phyloP scores from a whole-genome alignment of 2,329 filamentous ascomycete genomes.

The Aphanoascus verrucosus region DNA sequence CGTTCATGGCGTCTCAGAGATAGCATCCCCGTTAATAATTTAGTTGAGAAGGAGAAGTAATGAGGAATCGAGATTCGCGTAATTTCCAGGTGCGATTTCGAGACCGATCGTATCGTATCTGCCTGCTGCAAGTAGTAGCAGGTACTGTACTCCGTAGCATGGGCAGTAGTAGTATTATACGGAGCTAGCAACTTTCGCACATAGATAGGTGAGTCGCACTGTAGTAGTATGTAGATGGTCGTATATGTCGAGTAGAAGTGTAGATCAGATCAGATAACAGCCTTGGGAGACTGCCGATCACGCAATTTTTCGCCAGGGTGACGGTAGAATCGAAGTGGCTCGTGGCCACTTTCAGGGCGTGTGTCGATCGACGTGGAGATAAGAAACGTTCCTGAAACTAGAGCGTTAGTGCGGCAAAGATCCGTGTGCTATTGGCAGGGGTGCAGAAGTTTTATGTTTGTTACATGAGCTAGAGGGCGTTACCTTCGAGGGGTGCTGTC shows the following conservation, averaged over 20 bases:
- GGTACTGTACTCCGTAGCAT: background rate
- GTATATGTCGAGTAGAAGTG: too few relatives aligned
- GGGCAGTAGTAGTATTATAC: background rate
- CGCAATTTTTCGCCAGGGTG: constrained; percentile 12
- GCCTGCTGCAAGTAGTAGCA: too few relatives aligned
- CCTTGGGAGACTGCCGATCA: constrained; percentile 8
- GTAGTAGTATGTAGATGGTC: too few relatives aligned
- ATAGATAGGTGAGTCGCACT: too few relatives aligned
- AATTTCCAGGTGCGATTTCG: too few relatives aligned
- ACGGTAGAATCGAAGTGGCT: constrained; percentile 1
- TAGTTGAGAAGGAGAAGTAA: background rate
- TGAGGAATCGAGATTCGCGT: too few relatives aligned
- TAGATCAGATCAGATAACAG: background rate
- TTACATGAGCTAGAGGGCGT: background rate
- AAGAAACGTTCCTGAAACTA: constrained; percentile 13
- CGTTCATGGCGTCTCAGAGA: constrained; percentile 3
- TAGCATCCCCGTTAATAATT: constrained; percentile 3
- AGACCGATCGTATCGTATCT: too few relatives aligned
- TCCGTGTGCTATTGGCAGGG: constrained; percentile 8
- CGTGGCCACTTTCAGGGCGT: background rate
- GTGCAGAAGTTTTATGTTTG: background rate
- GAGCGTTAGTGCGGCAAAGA: background rate
- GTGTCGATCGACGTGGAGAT: constrained; percentile 11
- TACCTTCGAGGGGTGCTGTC: too few relatives aligned
- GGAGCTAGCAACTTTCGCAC: background rate